Evolutionary conservation across 768 basidiomycete species (phyloP).

Genomic region (Phanerodontia chrysosporium): DNA sequence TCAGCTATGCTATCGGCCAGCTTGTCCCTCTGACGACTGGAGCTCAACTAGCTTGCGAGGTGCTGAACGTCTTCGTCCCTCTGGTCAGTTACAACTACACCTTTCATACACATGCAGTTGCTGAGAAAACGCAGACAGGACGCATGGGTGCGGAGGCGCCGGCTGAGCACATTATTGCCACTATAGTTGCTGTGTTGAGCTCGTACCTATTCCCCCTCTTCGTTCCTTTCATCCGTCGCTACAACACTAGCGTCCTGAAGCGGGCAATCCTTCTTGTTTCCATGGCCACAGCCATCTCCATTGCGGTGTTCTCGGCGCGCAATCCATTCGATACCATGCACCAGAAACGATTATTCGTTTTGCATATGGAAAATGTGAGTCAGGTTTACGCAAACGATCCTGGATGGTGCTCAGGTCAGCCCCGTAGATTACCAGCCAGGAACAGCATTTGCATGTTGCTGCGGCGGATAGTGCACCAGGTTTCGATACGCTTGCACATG

Average conservation of each 20-base stretch:
- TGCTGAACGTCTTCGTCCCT: conserved; percentile 87
- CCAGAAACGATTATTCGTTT: conserved; percentile 80
- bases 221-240: conserved; percentile 73
- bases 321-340: conserved; percentile 79
- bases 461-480: conserved; percentile 81
- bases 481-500: conserved; percentile 54
- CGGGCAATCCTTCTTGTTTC: conserved; percentile 41
- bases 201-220: conserved; percentile 55
- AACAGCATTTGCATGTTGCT: conserved; percentile 77
- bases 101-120: not conserved
- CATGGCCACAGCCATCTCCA: conserved; percentile 41
- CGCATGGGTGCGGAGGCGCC: conserved; percentile 80
- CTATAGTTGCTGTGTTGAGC: conserved; percentile 57
- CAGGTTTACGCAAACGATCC: not conserved
- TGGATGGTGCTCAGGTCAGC: not conserved
- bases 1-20: conserved; percentile 62
- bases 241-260: conserved; percentile 39
- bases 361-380: conserved; percentile 84
- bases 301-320: conserved; percentile 58
- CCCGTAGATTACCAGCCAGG: conserved; percentile 60
- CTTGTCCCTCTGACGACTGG: conserved; percentile 53
- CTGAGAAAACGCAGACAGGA: conserved; percentile 54
- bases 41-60: conserved; percentile 50
- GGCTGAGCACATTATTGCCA: conserved; percentile 84
- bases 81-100: conserved; percentile 44